Evolutionary conservation across 805 yeast genomes (phyloP).

Genomic region (Citeromyces matritensis): DNA sequence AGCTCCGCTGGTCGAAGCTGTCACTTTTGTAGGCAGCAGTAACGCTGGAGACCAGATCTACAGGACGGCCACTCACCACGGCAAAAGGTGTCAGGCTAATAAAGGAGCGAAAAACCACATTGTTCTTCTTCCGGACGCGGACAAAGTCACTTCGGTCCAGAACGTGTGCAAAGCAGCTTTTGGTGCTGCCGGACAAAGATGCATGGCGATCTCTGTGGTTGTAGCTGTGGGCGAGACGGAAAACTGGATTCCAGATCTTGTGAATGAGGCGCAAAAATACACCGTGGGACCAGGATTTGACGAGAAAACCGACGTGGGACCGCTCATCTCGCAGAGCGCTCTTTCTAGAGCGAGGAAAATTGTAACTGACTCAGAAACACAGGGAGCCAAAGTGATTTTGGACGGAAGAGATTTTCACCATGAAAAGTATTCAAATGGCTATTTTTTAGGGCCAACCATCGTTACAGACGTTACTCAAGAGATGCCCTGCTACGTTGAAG

Average conservation of each 20-base stretch:
- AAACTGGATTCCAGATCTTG: conserved; percentile 48
- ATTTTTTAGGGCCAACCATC: conserved; percentile 62
- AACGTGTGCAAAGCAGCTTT: conserved; percentile 65
- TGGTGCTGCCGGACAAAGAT: conserved; percentile 78
- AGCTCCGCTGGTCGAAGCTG: conserved; percentile 63
- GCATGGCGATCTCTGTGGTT: conserved; percentile 65
- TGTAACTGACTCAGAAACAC: conserved; percentile 36
- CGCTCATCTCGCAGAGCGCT: conserved; percentile 50
- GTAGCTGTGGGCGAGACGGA: conserved; percentile 57
- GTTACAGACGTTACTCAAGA: conserved; percentile 48
- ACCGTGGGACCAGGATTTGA: conserved; percentile 56
- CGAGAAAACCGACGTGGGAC: conserved; percentile 50
- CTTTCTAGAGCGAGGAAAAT: conserved; percentile 38
- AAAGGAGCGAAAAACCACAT: conserved; percentile 73
- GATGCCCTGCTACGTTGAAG: conserved; percentile 59
- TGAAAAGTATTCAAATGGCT: conserved; percentile 30
- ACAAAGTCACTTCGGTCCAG: conserved; percentile 44
- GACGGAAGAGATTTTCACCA: conserved; percentile 45
- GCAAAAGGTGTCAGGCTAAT: conserved; percentile 66
- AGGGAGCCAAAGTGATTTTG: conserved; percentile 47
- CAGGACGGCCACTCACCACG: conserved; percentile 46
- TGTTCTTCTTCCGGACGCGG: conserved; percentile 60
- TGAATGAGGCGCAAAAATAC: conserved; percentile 38
- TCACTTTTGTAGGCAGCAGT: conserved; percentile 71
- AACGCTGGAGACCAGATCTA: conserved; percentile 66